Percentiles rank a stretch among this genome's conserved stretches.
These are phyloP conservation scores for Elymus sibiricus DNA, from an alignment of 176 grass and related monocot genomes.

Conservation along the genomic window DNA sequence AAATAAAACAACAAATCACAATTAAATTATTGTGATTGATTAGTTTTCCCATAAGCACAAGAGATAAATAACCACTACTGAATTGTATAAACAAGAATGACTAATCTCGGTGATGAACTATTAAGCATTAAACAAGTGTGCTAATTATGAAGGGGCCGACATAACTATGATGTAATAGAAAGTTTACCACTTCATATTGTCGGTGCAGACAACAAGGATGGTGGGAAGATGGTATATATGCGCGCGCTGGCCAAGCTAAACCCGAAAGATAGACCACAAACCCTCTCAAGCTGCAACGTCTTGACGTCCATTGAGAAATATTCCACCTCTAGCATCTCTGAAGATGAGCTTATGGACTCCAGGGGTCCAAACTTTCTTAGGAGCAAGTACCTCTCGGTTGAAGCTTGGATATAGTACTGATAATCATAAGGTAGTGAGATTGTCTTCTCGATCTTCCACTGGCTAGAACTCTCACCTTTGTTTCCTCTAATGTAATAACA, in stretches of 20 bases:
- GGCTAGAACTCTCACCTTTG: not conserved
- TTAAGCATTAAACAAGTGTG: not conserved
- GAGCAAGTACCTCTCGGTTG: constrained; percentile 14
- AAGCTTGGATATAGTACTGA: constrained; percentile 7
- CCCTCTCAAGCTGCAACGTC: constrained; percentile 9
- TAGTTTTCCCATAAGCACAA: not conserved
- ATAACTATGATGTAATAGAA: not conserved
- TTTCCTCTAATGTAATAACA: not conserved
- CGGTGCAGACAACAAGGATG: not conserved
- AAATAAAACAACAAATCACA: not conserved
- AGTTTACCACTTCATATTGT: constrained; percentile 17
- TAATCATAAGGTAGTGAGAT: constrained; percentile 18
- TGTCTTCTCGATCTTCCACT: constrained; percentile 23
- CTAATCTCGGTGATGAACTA: not conserved
- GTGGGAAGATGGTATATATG: constrained; percentile 35
- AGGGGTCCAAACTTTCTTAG: not conserved
- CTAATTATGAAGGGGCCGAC: not conserved
- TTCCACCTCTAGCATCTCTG: not conserved
- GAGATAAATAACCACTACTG: not conserved
- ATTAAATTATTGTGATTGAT: not conserved
- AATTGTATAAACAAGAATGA: not conserved
- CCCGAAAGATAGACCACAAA: constrained; percentile 14
- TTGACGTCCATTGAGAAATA: constrained; percentile 27
- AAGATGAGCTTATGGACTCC: not conserved
- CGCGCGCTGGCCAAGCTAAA: not conserved